These are phyloP conservation scores for Coprinellus micaceus DNA, from an alignment of 768 basidiomycete species.

Conservation along the genomic window DNA sequence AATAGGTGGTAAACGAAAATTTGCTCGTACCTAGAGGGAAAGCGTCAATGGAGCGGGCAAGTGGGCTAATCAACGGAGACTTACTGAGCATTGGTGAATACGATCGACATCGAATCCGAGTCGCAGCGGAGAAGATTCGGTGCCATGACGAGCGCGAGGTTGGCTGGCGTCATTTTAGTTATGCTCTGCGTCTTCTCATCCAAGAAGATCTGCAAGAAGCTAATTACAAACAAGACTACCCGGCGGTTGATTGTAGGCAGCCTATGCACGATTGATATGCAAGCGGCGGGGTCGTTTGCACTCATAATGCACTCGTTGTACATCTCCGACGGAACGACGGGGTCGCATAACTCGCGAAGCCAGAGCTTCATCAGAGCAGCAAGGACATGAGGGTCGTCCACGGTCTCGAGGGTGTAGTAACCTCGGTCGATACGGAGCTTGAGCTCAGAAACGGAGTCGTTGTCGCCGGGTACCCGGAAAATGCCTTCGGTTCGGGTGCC, in stretches of 20 bases:
- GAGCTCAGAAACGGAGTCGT: slow-evolving; percentile 82
- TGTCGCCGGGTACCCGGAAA: slow-evolving; percentile 89
- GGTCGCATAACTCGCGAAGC: slow-evolving; percentile 88
- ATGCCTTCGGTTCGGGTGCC: slow-evolving; percentile 86
- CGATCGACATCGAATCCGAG: slow-evolving; percentile 83
- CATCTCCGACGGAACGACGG: slow-evolving; percentile 86
- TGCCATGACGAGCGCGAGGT: slow-evolving; percentile 87
- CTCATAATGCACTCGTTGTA: slow-evolving; percentile 86
- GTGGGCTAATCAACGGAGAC: no score
- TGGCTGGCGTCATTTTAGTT: slow-evolving; percentile 89
- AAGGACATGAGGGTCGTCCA: slow-evolving; percentile 88
- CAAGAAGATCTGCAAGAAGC: slow-evolving; percentile 87
- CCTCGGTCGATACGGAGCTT: slow-evolving; percentile 89
- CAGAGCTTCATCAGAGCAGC: slow-evolving; percentile 90
- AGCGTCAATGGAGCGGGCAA: no score
- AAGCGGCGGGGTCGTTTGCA: slow-evolving; percentile 62
- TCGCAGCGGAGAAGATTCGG: slow-evolving; percentile 85
- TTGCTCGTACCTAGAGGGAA: slow-evolving; percentile 73
- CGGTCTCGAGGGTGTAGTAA: slow-evolving; percentile 83
- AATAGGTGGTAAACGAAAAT: slow-evolving; percentile 84
- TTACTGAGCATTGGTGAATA: slow-evolving; percentile 89
- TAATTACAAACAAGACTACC: slow-evolving; percentile 84
- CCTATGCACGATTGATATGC: slow-evolving; percentile 68
- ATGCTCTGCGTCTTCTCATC: slow-evolving; percentile 65
- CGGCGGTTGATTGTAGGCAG: slow-evolving; percentile 84